phyloP scores from a whole-genome alignment of 2,329 filamentous ascomycete species.

The Metarhizium humberi region DNA sequence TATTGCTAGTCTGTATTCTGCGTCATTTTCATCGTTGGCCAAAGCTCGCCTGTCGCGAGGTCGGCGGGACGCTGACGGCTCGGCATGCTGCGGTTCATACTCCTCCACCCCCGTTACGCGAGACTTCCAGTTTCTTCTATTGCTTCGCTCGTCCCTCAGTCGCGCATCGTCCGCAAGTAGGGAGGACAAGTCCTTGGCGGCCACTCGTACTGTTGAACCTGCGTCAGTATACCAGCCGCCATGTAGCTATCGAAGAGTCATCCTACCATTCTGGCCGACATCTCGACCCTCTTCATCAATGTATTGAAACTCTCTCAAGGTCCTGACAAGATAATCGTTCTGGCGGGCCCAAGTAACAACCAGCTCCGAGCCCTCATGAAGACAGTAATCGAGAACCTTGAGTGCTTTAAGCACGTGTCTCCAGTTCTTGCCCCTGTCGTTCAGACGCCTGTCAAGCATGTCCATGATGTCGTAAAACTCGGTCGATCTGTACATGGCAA shows the following conservation, averaged over 20 bases:
- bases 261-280: constrained; percentile 89
- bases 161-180: constrained; percentile 91
- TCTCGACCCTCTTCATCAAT: constrained; percentile 92
- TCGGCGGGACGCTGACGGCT: constrained; percentile 31
- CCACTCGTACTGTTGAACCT: constrained; percentile 64
- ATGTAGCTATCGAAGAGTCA: not conserved
- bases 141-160: constrained; percentile 78
- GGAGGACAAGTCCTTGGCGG: constrained; percentile 89
- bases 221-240: constrained; percentile 8
- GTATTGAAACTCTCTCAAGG: constrained; percentile 91
- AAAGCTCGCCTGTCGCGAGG: constrained; percentile 37
- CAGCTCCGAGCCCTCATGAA: constrained; percentile 93
- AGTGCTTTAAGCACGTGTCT: constrained; percentile 94
- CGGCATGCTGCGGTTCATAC: constrained; percentile 41
- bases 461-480: constrained; percentile 99
- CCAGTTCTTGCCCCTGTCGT: constrained; percentile 99
- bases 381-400: constrained; percentile 94
- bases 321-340: constrained; percentile 98
- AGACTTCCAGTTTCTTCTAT: constrained; percentile 93
- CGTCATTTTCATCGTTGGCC: constrained; percentile 69
- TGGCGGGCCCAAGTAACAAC: constrained; percentile 97
- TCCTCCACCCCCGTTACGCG: constrained; percentile 91
- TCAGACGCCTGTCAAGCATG: constrained; percentile 96
- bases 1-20: constrained; percentile 82
- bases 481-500: constrained; percentile 54